A percentile compares a stretch with the other conserved stretches of the same genome.
These are phyloP conservation scores for Pseudopyrenochaeta lycopersici DNA, from an alignment of 2,329 filamentous ascomycete genomes.

Conservation along the genomic window DNA sequence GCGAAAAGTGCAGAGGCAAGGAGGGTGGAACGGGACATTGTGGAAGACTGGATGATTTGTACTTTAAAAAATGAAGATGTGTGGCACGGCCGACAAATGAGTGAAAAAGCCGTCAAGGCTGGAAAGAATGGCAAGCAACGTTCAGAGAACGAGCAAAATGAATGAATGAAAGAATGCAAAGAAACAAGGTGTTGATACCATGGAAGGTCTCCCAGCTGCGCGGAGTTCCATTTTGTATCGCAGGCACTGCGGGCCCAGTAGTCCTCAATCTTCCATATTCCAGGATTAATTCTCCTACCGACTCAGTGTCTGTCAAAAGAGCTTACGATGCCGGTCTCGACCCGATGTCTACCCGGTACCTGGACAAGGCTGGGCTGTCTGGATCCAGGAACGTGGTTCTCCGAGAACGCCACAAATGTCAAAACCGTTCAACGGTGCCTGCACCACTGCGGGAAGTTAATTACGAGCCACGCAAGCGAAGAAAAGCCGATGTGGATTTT, in stretches of 20 bases:
- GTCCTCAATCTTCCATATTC: constrained; percentile 28
- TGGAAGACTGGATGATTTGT: constrained; percentile 12
- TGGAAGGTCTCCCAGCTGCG: not conserved
- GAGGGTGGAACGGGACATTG: constrained; percentile 40
- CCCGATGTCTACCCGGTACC: constrained; percentile 11
- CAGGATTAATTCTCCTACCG: constrained; percentile 13
- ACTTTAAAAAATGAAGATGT: constrained; percentile 24
- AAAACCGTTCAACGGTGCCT: constrained; percentile 19
- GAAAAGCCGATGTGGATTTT: constrained; percentile 13
- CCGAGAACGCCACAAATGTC: constrained; percentile 19
- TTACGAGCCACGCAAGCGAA: constrained; percentile 26
- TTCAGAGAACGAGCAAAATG: constrained; percentile 23
- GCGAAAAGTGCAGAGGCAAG: constrained; percentile 37
- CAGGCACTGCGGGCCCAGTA: constrained; percentile 20
- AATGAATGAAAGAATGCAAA: constrained; percentile 20
- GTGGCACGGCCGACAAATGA: constrained; percentile 38
- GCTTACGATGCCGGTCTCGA: constrained; percentile 16
- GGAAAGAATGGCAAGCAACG: constrained; percentile 13
- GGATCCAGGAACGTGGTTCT: constrained; percentile 22
- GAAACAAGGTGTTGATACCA: constrained; percentile 17
- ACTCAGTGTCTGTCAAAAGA: constrained; percentile 14
- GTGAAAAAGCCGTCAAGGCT: constrained; percentile 10
- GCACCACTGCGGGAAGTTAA: constrained; percentile 34
- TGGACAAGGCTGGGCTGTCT: constrained; percentile 17
- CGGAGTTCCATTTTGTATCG: constrained; percentile 21